These are phyloP conservation scores for Tolypocladium sp. DNA, from an alignment of 2,329 filamentous ascomycete genomes.

Conservation along the genomic window DNA sequence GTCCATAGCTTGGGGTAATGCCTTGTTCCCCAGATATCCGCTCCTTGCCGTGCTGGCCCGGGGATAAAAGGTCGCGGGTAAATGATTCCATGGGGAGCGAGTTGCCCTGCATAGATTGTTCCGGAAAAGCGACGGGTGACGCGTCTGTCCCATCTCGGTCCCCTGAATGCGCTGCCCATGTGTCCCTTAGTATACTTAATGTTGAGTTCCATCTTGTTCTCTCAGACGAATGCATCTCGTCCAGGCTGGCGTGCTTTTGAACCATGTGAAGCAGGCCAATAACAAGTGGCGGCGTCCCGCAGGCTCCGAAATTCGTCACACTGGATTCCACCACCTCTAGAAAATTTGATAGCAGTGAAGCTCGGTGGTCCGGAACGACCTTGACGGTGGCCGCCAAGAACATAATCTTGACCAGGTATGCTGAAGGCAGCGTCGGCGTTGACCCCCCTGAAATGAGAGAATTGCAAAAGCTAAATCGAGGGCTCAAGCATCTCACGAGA, in stretches of 20 bases:
- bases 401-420: slow-evolving; percentile 25
- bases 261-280: slow-evolving; percentile 25
- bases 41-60: neutral
- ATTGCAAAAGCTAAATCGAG: slow-evolving; percentile 27
- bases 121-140: neutral
- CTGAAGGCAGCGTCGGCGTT: slow-evolving; percentile 23
- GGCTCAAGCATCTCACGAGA: slow-evolving; percentile 22
- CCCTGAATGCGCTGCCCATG: neutral
- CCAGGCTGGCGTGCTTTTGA: slow-evolving; percentile 17
- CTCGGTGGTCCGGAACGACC: slow-evolving; percentile 19
- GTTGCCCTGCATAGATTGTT: neutral
- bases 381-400: slow-evolving; percentile 27
- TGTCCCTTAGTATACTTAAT: slow-evolving; percentile 11
- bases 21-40: neutral
- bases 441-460: slow-evolving; percentile 25
- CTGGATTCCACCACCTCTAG: slow-evolving; percentile 25
- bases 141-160: neutral
- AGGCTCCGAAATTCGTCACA: slow-evolving; percentile 20
- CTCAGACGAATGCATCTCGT: slow-evolving; percentile 21
- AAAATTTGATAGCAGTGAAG: slow-evolving; percentile 25
- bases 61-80: neutral
- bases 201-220: slow-evolving; percentile 20
- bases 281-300: slow-evolving; percentile 23
- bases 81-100: neutral
- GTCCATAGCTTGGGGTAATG: neutral